These are phyloP conservation scores for Clonostachys rosea DNA, from an alignment of 2,329 filamentous ascomycete species.

Conservation along the genomic window DNA sequence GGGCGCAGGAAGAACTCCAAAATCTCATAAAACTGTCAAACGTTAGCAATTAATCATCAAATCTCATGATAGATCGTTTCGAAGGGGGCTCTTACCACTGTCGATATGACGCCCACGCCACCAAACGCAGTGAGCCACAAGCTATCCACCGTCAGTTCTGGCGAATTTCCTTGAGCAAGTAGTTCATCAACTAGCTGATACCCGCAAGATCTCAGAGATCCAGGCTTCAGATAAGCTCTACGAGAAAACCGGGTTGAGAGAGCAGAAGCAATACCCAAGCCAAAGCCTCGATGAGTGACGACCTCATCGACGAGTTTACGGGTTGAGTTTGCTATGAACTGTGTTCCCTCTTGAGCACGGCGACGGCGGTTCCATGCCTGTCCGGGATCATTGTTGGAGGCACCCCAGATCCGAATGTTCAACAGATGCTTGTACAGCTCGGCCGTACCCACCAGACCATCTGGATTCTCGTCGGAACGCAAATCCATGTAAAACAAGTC, in stretches of 20 bases:
- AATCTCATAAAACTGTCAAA: conserved; percentile 37
- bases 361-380: conserved; percentile 39
- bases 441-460: conserved; percentile 32
- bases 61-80: neutral
- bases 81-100: conserved; percentile 18
- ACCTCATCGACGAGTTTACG: conserved; percentile 31
- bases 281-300: conserved; percentile 18
- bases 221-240: conserved; percentile 20
- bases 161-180: conserved; percentile 19
- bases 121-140: conserved; percentile 34
- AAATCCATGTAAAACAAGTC: conserved; percentile 56
- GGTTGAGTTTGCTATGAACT: conserved; percentile 28
- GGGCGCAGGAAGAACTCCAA: conserved; percentile 32
- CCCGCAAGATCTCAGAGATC: conserved; percentile 31
- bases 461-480: conserved; percentile 47
- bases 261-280: conserved; percentile 18
- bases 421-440: conserved; percentile 36
- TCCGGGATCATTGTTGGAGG: conserved; percentile 40
- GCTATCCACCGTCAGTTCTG: conserved; percentile 25
- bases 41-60: neutral
- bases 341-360: conserved; percentile 30
- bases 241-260: conserved; percentile 18
- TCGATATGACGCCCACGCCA: conserved; percentile 30
- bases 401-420: conserved; percentile 38
- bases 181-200: conserved; percentile 29